Conservation (phyloP, 306 rosid genomes). For the Calophaca sinica region DNA sequence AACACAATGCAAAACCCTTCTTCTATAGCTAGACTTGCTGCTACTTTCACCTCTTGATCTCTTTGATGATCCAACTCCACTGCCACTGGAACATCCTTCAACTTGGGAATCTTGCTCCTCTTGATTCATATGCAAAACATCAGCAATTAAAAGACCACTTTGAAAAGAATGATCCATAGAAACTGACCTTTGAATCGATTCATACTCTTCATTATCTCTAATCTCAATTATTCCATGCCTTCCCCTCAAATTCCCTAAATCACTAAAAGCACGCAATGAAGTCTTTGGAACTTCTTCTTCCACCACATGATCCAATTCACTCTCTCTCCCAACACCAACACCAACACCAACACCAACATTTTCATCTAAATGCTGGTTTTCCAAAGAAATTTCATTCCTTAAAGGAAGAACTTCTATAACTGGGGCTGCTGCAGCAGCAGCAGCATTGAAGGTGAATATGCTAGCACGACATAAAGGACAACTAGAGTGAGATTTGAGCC, state of each 20-base stretch:
- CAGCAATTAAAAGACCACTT: constrained; percentile 52
- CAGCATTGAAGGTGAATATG: constrained; percentile 53
- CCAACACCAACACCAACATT: background rate
- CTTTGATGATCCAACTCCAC: constrained; percentile 68
- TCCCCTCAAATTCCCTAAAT: constrained; percentile 64
- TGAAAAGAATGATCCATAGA: constrained; percentile 80
- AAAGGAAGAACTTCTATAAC: constrained; percentile 43
- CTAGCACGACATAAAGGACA: constrained; percentile 93
- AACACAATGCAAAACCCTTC: constrained; percentile 63
- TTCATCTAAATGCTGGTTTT: constrained; percentile 47
- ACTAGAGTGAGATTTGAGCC: constrained; percentile 90
- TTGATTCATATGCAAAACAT: constrained; percentile 57
- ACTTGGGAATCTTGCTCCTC: constrained; percentile 54
- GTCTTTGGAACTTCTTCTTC: constrained; percentile 60
- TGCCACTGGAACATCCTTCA: constrained; percentile 52
- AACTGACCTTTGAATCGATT: constrained; percentile 67
- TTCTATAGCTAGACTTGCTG: constrained; percentile 55
- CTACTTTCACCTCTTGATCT: constrained; percentile 57
- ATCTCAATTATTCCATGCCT: constrained; percentile 72
- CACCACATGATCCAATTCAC: constrained; percentile 32
- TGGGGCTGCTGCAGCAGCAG: constrained; percentile 37
- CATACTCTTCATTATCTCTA: constrained; percentile 55
- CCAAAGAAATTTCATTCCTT: constrained; percentile 44
- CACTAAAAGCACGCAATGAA: constrained; percentile 65
- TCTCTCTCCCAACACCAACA: constrained; percentile 29